Conservation (phyloP, 805 yeast genomes). For the Candida hispaniensis region DNA sequence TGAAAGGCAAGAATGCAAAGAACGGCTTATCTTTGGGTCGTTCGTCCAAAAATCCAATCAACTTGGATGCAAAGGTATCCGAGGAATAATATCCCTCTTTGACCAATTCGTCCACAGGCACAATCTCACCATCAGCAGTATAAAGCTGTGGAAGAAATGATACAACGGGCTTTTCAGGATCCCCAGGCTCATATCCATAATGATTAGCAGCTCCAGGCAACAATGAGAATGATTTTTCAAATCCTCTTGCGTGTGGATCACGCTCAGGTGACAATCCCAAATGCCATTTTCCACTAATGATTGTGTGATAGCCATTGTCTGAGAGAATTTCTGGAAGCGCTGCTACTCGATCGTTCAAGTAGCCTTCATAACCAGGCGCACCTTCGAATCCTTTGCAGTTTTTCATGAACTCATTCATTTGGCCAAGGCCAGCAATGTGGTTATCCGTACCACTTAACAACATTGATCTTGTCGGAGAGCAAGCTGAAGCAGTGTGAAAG, state of each 20-base stretch:
- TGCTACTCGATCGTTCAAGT: slow-evolving; percentile 41
- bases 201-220: slow-evolving; percentile 52
- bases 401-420: slow-evolving; percentile 41
- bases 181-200: slow-evolving; percentile 34
- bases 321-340: slow-evolving; percentile 42
- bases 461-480: slow-evolving; percentile 55
- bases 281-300: slow-evolving; percentile 52
- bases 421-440: slow-evolving; percentile 52
- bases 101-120: slow-evolving; percentile 33
- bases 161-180: slow-evolving; percentile 24
- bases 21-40: slow-evolving; percentile 35
- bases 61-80: slow-evolving; percentile 35
- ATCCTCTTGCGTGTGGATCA: slow-evolving; percentile 42
- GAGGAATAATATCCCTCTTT: slow-evolving; percentile 38
- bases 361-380: slow-evolving; percentile 48
- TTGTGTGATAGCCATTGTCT: slow-evolving; percentile 41
- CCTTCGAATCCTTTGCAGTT: slow-evolving; percentile 32
- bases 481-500: slow-evolving; percentile 53
- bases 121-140: slow-evolving; percentile 31
- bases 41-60: slow-evolving; percentile 30
- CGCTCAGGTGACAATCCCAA: slow-evolving; percentile 38
- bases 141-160: slow-evolving; percentile 33
- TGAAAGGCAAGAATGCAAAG: slow-evolving; percentile 43
- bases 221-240: slow-evolving; percentile 39
- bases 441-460: slow-evolving; percentile 50